Base-by-base conservation (phyloP, 257 asterid genomes). In the Forsythia suspensa region DNA sequence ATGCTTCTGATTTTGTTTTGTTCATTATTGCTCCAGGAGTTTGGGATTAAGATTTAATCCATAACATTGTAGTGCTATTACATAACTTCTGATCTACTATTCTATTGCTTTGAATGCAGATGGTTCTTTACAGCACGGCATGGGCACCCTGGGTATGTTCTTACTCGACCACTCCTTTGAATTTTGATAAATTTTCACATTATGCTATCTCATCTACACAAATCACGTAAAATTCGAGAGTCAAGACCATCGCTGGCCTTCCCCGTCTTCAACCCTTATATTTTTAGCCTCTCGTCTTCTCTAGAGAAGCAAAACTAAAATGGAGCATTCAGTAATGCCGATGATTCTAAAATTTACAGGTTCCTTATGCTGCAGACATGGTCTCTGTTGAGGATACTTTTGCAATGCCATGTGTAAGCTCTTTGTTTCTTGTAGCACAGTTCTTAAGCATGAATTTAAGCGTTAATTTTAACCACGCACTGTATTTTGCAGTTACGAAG, bases 331-430 rank as follows among this genome's bases (percentile, higher is more conserved):
- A n/a, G 42, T 43, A 73, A 0, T n/a, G 8, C 70, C 9, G 13
- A 3, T 24, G 16, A 63, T 3, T 1, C 15, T 44, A 38, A 29
- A 76, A 2, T 34, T 39, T 86, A 76, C 86, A 94, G 98, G 98
- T 95, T 79, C 92, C 99, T 71, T 96, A 94, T 82, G 94, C 83
- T 68, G 92, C 95, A 46, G 92, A 98, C 41, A 40, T 90, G 82
- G 76, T 84, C 44, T 81, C 96, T 21, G 51, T 88, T 10, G 57
- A 94, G 63, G 83, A 96, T 59, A 83, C 79, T 74, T 94, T 96
- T 75, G 93, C 95, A 20, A 77, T 84, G 80, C 99, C 99, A n/a
- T 94, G 97, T 80, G 99, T 96, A 87, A 79, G 99, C 16, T 63
- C 70, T 65, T 69, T 8, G 1, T 15, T 39, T 72, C 21, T 76